These are phyloP conservation scores for Kodamaea neixiangensis DNA, from an alignment of 805 yeast species.

Conservation along the genomic window DNA sequence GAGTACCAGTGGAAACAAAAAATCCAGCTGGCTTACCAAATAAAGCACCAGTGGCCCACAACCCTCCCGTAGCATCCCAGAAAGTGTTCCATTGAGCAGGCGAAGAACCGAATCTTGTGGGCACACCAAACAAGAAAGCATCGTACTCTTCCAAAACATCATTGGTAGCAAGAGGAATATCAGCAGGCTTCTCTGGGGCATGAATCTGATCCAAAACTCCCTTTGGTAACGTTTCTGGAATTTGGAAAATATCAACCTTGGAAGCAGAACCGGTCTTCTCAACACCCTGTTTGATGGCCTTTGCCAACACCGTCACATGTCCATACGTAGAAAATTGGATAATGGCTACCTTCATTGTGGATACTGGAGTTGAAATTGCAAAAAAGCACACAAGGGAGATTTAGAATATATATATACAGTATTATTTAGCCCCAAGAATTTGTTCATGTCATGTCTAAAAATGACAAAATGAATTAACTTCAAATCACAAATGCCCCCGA, in stretches of 20 bases:
- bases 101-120: constrained; percentile 75
- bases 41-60: constrained; percentile 73
- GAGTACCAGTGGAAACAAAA: constrained; percentile 69
- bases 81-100: constrained; percentile 78
- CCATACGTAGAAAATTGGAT: constrained; percentile 82
- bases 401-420: not conserved
- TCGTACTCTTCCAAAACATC: constrained; percentile 64
- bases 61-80: constrained; percentile 75
- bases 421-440: not conserved
- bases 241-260: constrained; percentile 69
- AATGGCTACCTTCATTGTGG: constrained; percentile 60
- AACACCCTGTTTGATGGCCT: constrained; percentile 67
- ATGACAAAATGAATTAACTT: not conserved
- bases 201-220: constrained; percentile 62
- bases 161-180: constrained; percentile 57
- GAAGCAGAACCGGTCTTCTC: constrained; percentile 62
- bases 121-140: constrained; percentile 75
- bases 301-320: constrained; percentile 70
- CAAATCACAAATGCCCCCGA: not conserved
- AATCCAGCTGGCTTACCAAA: constrained; percentile 74
- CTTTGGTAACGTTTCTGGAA: constrained; percentile 72
- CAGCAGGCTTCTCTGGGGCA: constrained; percentile 62
- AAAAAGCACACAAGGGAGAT: not conserved
- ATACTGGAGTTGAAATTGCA: constrained; percentile 3
- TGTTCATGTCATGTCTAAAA: not conserved